Evolutionary conservation across 441 rosid species (phyloP), one percentile per base, ranked within the genome.

Genomic region (Gossypium lobatum): DNA sequence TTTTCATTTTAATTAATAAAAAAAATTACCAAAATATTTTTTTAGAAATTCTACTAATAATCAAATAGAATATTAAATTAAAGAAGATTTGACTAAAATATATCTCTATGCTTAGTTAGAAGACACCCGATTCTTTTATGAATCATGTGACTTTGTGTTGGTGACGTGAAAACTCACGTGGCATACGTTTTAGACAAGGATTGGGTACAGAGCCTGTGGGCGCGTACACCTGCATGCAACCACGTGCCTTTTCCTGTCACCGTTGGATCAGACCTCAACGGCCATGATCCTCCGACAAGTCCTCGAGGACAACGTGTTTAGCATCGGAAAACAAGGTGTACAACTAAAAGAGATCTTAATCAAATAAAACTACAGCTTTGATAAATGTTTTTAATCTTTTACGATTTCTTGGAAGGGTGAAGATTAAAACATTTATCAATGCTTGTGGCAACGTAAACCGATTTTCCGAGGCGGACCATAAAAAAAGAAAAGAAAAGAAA

Each of bases 151-250:
- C 14, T 2, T 2, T 11, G 1, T 17, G 18, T 54, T 50, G 74
- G 62, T 72, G 81, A 80, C 66, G n/a, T 64, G 77, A 73, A 17
- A 2, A 50, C 4, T 31, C 64, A 70, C 73, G 75, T 50, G 64
- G 69, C 53, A 16, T 37, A 21, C 4, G 5, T 1, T 6, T 6
- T 5, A 18, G 1, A 55, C 39, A 17, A 3, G 1, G 6, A 42
- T 76, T 46, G 28, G 37, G 54, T n/a, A 69, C 16, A 20, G 10
- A 39, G 77, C 88, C 79, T 60, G 91, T 84, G 89, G 9, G 77
- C 26, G 78, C 81, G 26, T 14, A 16, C 64, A 72, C 0, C 17
- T 80, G 73, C 91, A 79, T 82, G 83, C 88, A 70, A 50, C 80
- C 90, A 80, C 89, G 88, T 83, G 55, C 18, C 6, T 4, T 50